Base-by-base conservation (phyloP, 768 basidiomycete genomes). In the Austroboletus festivus region DNA sequence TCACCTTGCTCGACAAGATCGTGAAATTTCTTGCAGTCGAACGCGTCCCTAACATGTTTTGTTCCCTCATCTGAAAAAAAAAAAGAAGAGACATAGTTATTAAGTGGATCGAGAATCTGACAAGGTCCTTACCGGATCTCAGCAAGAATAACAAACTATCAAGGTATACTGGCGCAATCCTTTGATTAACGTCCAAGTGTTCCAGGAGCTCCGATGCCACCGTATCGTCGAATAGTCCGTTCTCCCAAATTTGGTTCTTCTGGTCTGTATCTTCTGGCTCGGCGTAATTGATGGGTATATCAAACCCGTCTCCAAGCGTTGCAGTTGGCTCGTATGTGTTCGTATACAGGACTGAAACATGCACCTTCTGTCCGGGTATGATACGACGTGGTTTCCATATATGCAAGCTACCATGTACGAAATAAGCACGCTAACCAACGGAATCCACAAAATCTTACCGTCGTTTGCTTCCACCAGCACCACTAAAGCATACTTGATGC, bases 281-380 rank as follows among this genome's bases (percentile, higher is more conserved):
- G 9, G 30, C 12, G 2, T 40, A 50, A 22, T 38, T 21, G 26
- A 43, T 50, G 5, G 57, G 53, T 20, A 62, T 56, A 11, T 63
- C 61, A 19, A 63, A 62, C 21, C 61, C 61, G 3, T 58, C 52
- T 38, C 61, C 61, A 2, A 52, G 39, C 9, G 52, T 55, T 16
- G 56, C 59, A 3, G 9, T 42, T 15, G 61, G 61, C 37, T 40
- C 42, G 26, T 62, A 62, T 15, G 50, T 30, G 10, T 58, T 63
- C 1, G 58, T 53, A 41, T 47, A 51, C 38, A 63, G 30, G 43
- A 63, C 47, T 6, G 59, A 64, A 38, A 56, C 54, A 23, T 63
- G 61, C 3, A 63, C 47, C 16, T 63, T 63, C 40, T 63, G 61
- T 13, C 61, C 56, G 10, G 61, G 62, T 35, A 63, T 55, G 13